Evolutionary conservation across 1,284 basidiomycete genomes (phyloP), one percentile per base, ranked within the genome.

Genomic region (Paramarasmius palmivorus): DNA sequence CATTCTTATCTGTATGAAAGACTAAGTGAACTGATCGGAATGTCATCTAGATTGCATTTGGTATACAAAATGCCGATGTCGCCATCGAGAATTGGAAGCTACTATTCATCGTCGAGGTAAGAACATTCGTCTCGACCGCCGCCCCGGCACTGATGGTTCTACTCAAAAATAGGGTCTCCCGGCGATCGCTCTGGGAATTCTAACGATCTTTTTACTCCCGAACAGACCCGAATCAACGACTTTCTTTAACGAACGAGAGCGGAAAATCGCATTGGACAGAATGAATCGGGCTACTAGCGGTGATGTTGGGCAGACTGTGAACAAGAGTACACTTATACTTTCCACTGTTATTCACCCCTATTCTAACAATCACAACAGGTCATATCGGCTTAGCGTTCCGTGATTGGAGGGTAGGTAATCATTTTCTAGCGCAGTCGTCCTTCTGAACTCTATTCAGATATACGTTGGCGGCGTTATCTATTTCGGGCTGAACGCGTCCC

Each of bases 401-500:
- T 55, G 89, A 91, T 63, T 90, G 86, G 84, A 83, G 85, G 67
- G 88, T 81, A 58, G 53, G 78, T 66, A 20, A 44, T 41, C 41
- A 41, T 12, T n/a, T 2, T n/a, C 14, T 42, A 4, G 23, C 23
- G 22, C 17, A n/a, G 7, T 45, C 4, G 7, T 34, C 34, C 19
- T 32, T 12, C 15, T 49, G 55, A 46, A 63, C 55, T n/a, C 41
- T 40, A n/a, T 39, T 23, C 59, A 87, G 84, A 73, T 87, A 17
- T 88, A 88, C 57, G 59, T 72, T 5, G 85, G 77, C 19, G 84
- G 86, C 0, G 70, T 83, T n/a, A 81, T 88, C 47, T 91, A 88
- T 67, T 91, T 90, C 58, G 90, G 88, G 23, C 74, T 90, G 55
- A 95, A 95, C 67, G 81, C 86, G 51, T 86, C 87, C 1, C 75